Percentiles rank a stretch among this genome's conserved stretches.
Evolutionary conservation across 2,329 filamentous ascomycete genomes (phyloP).

Genomic region (Calonectria pauciramosa): DNA sequence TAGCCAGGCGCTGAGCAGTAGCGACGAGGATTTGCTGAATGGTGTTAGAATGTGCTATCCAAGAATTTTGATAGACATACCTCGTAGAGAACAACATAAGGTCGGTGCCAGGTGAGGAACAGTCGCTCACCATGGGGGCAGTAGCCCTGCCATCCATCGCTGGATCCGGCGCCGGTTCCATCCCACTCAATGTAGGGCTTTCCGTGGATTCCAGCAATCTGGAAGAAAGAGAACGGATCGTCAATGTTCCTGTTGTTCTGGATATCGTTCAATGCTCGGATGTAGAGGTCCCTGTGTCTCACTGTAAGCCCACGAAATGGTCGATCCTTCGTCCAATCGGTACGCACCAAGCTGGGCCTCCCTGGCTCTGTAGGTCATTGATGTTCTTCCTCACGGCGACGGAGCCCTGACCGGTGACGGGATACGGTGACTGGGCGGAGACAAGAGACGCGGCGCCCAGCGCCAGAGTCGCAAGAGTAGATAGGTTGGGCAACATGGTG

Average conservation of each 20-base stretch:
- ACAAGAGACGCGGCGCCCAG: constrained; percentile 41
- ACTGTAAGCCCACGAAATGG: constrained; percentile 26
- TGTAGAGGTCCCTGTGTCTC: constrained; percentile 62
- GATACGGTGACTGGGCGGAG: constrained; percentile 43
- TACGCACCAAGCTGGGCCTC: constrained; percentile 60
- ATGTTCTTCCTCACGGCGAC: constrained; percentile 61
- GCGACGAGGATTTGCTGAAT: constrained; percentile 65
- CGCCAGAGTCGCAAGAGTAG: constrained; percentile 41
- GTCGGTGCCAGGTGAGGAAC: constrained; percentile 69
- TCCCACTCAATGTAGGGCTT: constrained; percentile 59
- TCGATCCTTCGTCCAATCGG: neutral
- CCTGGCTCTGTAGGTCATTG: constrained; percentile 57
- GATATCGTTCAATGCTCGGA: constrained; percentile 60
- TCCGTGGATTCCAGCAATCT: constrained; percentile 59
- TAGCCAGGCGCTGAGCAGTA: constrained; percentile 61
- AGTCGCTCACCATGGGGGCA: constrained; percentile 64
- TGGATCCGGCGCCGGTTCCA: constrained; percentile 50
- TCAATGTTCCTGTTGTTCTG: constrained; percentile 55
- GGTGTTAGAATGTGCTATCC: constrained; percentile 11
- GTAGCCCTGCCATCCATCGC: constrained; percentile 55
- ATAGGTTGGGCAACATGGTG: constrained; percentile 39
- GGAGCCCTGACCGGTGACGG: constrained; percentile 56
- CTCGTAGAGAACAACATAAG: constrained; percentile 68
- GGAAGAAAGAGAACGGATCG: constrained; percentile 64
- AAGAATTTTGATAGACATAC: constrained; percentile 47